Evolutionary conservation across 1,284 basidiomycete genomes (phyloP).

Genomic region (Trichosporon asahii): DNA sequence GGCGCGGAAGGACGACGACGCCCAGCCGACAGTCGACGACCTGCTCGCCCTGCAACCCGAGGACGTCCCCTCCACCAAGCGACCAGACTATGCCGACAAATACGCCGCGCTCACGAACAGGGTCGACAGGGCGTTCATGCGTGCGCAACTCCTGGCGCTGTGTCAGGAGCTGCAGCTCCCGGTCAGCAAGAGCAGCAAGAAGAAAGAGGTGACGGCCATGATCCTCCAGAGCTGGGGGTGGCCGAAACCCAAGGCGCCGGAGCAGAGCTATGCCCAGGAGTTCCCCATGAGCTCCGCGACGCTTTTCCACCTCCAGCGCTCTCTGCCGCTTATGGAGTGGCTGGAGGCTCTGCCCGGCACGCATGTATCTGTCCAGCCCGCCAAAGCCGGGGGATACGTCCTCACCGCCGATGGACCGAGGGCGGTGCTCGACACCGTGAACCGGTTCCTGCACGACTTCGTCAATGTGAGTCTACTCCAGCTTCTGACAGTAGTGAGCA

Average conservation of each 20-base stretch:
- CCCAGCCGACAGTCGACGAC: not conserved
- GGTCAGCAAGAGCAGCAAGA: not conserved
- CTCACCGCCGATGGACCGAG: not conserved
- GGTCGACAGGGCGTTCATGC: constrained; percentile 27
- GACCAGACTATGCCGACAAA: not conserved
- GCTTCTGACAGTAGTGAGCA: not conserved
- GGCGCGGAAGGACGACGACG: not conserved
- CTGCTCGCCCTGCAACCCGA: not conserved
- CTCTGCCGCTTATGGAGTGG: constrained; percentile 1
- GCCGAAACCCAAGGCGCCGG: constrained; percentile 1
- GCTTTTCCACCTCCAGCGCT: constrained; percentile 27
- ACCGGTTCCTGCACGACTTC: constrained; percentile 1
- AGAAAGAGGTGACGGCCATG: constrained; percentile 10
- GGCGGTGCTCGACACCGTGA: not conserved
- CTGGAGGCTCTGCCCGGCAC: constrained; percentile 7
- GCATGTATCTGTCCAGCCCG: not conserved
- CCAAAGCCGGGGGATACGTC: not conserved
- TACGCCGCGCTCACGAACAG: not conserved
- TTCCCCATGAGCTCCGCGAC: constrained; percentile 17
- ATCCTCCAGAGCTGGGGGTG: constrained; percentile 27
- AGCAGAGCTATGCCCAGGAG: not conserved
- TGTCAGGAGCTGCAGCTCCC: constrained; percentile 8
- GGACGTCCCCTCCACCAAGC: not conserved
- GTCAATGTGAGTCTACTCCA: not conserved
- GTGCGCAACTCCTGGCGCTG: constrained; percentile 21